A percentile compares a stretch with the other conserved stretches of the same genome.
Conservation (phyloP, 371 early-diverging fungal genomes). For the Rhizomucor miehei region DNA sequence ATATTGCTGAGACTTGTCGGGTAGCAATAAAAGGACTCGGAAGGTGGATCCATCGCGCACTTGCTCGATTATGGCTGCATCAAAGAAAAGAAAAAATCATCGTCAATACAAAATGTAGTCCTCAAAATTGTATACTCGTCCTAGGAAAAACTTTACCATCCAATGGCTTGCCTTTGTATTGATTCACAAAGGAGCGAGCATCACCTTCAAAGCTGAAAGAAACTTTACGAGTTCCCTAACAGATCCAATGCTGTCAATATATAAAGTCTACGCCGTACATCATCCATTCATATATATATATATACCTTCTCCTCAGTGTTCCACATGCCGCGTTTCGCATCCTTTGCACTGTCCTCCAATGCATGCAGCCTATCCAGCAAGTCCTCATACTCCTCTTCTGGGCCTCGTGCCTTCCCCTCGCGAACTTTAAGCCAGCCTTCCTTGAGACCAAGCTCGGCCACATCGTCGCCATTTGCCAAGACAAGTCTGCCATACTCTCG, state of each 20-base stretch:
- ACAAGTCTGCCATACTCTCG: constrained; percentile 73
- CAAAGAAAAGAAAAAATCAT: constrained; percentile 2
- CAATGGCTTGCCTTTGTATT: constrained; percentile 76
- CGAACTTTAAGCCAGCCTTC: constrained; percentile 87
- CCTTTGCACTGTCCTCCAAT: constrained; percentile 75
- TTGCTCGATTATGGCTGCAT: constrained; percentile 83
- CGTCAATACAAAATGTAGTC: not conserved
- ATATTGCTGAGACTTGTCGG: constrained; percentile 62
- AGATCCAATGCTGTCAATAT: not conserved
- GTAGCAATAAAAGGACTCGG: constrained; percentile 71
- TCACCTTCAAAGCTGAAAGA: constrained; percentile 66
- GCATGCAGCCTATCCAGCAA: constrained; percentile 57
- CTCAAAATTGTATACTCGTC: not conserved
- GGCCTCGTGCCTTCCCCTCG: constrained; percentile 44
- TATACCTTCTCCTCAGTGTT: constrained; percentile 51
- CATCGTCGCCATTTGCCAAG: constrained; percentile 64
- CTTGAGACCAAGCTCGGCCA: constrained; percentile 70
- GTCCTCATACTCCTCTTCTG: constrained; percentile 48
- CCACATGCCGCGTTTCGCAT: constrained; percentile 79
- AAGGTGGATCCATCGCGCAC: constrained; percentile 91
- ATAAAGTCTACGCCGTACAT: not conserved
- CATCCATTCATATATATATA: not conserved
- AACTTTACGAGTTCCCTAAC: constrained; percentile 54
- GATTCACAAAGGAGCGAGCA: constrained; percentile 70
- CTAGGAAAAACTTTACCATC: constrained; percentile 57